Conservation (phyloP, 2,329 filamentous ascomycete genomes). For the Daldinia sp. region DNA sequence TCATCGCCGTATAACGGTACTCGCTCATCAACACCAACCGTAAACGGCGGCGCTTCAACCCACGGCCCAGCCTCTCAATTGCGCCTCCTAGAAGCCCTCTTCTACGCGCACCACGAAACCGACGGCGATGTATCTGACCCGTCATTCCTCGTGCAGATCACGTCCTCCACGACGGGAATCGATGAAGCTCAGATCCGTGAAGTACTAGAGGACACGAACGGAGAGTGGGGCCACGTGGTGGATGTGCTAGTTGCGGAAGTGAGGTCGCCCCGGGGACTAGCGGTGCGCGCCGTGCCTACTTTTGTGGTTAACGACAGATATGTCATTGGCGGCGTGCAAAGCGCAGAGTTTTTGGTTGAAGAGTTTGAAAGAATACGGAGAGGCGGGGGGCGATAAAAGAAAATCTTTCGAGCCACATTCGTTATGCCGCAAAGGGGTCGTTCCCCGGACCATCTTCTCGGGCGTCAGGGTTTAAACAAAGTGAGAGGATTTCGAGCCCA, state of each 20-base stretch:
- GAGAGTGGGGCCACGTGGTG: constrained; percentile 49
- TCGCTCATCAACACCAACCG: not conserved
- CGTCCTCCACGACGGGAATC: constrained; percentile 15
- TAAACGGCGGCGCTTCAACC: constrained; percentile 12
- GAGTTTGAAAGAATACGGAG: constrained; percentile 68
- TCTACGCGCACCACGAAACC: constrained; percentile 53
- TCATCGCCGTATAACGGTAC: constrained; percentile 1
- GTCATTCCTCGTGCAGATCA: constrained; percentile 50
- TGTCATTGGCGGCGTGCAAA: constrained; percentile 76
- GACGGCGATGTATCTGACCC: constrained; percentile 54
- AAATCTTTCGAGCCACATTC: too few relatives aligned
- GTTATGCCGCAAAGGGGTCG: too few relatives aligned
- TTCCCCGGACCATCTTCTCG: too few relatives aligned
- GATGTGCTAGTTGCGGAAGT: constrained; percentile 41
- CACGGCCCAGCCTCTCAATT: constrained; percentile 49
- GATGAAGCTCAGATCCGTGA: constrained; percentile 37
- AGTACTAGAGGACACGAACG: constrained; percentile 40
- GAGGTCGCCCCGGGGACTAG: constrained; percentile 28
- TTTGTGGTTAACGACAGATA: constrained; percentile 75
- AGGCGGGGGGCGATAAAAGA: constrained; percentile 26
- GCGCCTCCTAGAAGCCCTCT: constrained; percentile 53
- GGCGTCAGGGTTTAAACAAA: too few relatives aligned
- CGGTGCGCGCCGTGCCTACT: constrained; percentile 73
- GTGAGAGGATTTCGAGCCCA: too few relatives aligned
- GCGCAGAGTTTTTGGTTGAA: constrained; percentile 68